phyloP scores from a whole-genome alignment of 768 basidiomycete species.

The Favolaschia claudopus region DNA sequence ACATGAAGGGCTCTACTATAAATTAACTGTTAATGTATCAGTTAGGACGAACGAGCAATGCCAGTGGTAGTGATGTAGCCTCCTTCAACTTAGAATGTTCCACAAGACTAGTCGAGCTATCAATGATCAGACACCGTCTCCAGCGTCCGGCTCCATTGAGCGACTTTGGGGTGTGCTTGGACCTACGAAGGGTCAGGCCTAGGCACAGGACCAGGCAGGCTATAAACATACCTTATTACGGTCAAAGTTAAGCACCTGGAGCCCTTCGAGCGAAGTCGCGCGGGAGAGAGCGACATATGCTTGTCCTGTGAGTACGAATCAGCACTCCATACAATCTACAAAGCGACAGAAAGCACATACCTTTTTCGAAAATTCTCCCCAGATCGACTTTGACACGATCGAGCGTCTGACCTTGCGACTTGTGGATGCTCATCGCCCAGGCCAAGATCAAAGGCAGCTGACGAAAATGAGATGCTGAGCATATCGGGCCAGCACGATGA shows the following conservation, averaged over 20 bases:
- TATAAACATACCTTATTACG: constrained; percentile 64
- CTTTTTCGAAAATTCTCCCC: constrained; percentile 92
- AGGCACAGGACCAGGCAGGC: not conserved
- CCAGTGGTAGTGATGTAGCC: no score
- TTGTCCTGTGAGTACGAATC: constrained; percentile 62
- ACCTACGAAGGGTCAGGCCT: constrained; percentile 51
- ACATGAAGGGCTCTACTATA: no score
- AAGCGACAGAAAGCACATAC: constrained; percentile 41
- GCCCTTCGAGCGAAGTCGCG: constrained; percentile 83
- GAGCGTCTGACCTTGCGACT: constrained; percentile 96
- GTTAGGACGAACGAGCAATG: no score
- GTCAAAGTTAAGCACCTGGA: constrained; percentile 86
- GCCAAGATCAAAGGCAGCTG: constrained; percentile 89
- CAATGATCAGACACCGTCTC: constrained; percentile 56
- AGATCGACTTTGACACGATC: constrained; percentile 95
- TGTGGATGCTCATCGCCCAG: constrained; percentile 99
- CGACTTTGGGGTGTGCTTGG: constrained; percentile 74
- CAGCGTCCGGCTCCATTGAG: constrained; percentile 75
- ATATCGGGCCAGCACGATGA: not conserved
- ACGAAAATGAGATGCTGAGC: not conserved
- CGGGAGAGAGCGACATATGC: constrained; percentile 93
- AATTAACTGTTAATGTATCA: no score
- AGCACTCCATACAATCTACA: not conserved
- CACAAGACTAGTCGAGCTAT: no score
- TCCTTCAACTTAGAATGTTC: no score